Evolutionary conservation across 228 moss, liverwort and hornwort species (phyloP).

Genomic region (Sphagnum fallax): DNA sequence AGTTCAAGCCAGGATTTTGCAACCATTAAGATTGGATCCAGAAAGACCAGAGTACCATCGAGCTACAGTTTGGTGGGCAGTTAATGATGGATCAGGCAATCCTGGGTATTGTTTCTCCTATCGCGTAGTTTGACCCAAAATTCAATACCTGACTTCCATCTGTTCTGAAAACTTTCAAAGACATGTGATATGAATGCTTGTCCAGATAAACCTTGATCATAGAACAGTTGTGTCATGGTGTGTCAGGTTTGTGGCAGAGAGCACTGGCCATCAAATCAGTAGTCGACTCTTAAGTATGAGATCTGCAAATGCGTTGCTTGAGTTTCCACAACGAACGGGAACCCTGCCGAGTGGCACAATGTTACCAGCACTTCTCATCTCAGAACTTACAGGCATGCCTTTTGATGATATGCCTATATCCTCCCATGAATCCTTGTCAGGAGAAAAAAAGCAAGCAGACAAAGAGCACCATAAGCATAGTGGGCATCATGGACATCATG

Average conservation of each 20-base stretch:
- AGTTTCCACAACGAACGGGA: slow-evolving; percentile 63
- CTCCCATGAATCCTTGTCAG: slow-evolving; percentile 1
- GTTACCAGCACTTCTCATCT: slow-evolving; percentile 69
- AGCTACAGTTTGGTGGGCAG: slow-evolving; percentile 63
- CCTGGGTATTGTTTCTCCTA: slow-evolving; percentile 37
- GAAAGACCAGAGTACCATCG: slow-evolving; percentile 70
- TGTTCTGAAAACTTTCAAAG: no score
- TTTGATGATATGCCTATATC: slow-evolving; percentile 7
- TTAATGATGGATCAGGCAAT: slow-evolving; percentile 65
- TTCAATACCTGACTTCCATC: no score
- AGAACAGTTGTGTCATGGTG: neutral
- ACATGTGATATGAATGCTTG: no score
- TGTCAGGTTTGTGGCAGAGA: slow-evolving; percentile 74
- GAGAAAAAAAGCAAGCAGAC: neutral
- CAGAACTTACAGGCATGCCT: slow-evolving; percentile 56
- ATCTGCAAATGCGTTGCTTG: slow-evolving; percentile 89
- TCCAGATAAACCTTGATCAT: no score
- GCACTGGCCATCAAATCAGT: slow-evolving; percentile 75
- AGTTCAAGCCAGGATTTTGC: slow-evolving; percentile 61
- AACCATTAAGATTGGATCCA: slow-evolving; percentile 57
- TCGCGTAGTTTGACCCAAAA: neutral
- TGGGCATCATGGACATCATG: slow-evolving; percentile 28
- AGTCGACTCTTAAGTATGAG: slow-evolving; percentile 89
- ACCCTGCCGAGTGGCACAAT: slow-evolving; percentile 61
- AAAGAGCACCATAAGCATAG: slow-evolving; percentile 17